Base-by-base conservation (phyloP, 495 filamentous ascomycete species). In the Cladorrhinum samala region DNA sequence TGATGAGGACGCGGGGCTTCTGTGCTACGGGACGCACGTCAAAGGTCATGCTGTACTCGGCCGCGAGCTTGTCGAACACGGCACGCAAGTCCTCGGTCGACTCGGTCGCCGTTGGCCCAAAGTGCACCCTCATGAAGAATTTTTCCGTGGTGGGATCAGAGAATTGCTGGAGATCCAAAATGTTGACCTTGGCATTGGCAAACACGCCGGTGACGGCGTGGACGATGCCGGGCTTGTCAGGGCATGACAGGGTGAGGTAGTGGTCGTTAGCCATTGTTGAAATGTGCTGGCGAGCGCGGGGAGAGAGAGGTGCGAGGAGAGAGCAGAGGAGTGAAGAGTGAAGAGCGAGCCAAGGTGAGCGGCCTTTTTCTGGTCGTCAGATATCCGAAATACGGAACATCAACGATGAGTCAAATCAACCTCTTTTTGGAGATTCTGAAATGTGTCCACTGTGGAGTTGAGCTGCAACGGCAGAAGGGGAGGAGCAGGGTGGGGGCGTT, bases 101-200 rank as follows among this genome's bases (percentile, higher is more conserved):
- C 27, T 64, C 65, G 2, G 63, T 62, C 6, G 59, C 56, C 37
- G 63, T 75, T 25, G 78, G 75, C 9, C 76, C 78, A 55, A 88
- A 88, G 63, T 85, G 84, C 55, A 86, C 80, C 62, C 86, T 77
- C 86, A 89, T 87, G 72, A 89, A 89, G 75, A 89, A 89, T 33
- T 76, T 81, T 63, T 82, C 61, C 6, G 79, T 83, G 44, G 70
- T 75, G 37, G 78, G 76, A 61, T 88, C 85, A 9, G 83, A 82
- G 71, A 84, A 88, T 66, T 89, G 86, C 62, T 84, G 83, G 44
- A 85, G 78, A 66, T 89, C 84, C 51, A 87, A 65, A 63, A 89
- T 87, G 68, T 85, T 89, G 67, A 86, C 74, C 64, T 77, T 75
- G 61, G 84, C 73, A 47, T 73, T 65, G 30, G 84, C 83, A 30